Conservation (phyloP, 257 asterid genomes). For the Plectranthus barbatus region DNA sequence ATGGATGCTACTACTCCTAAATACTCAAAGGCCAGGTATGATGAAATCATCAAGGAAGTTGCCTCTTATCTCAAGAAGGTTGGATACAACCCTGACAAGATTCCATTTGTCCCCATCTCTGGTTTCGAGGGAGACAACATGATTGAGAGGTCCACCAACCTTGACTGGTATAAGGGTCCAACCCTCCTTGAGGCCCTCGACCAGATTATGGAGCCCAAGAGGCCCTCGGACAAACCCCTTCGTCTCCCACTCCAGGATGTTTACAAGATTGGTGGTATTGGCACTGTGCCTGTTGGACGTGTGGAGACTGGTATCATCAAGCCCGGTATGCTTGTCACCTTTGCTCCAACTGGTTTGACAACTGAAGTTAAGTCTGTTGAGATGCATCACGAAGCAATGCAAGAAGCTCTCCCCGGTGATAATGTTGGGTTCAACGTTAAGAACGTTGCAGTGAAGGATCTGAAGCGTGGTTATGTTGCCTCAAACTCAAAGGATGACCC, state of each 20-base stretch:
- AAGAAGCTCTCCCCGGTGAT: slow-evolving; percentile 64
- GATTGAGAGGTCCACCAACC: slow-evolving; percentile 66
- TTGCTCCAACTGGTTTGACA: slow-evolving; percentile 68
- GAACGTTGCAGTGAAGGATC: slow-evolving; percentile 80
- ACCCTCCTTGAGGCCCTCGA: slow-evolving; percentile 80
- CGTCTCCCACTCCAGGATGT: slow-evolving; percentile 60
- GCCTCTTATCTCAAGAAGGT: slow-evolving; percentile 78
- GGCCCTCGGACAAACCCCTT: slow-evolving; percentile 74
- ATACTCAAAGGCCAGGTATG: slow-evolving; percentile 70
- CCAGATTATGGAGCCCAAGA: slow-evolving; percentile 53
- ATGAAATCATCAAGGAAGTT: slow-evolving; percentile 76
- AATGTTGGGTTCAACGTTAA: slow-evolving; percentile 78
- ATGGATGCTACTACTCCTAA: slow-evolving; percentile 85
- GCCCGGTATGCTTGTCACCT: slow-evolving; percentile 54
- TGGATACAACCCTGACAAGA: slow-evolving; percentile 79
- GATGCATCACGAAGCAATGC: slow-evolving; percentile 77
- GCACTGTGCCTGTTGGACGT: slow-evolving; percentile 75
- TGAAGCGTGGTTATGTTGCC: slow-evolving; percentile 76
- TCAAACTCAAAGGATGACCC: too few relatives aligned
- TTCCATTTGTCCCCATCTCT: slow-evolving; percentile 69
- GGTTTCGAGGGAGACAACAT: slow-evolving; percentile 17
- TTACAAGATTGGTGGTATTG: slow-evolving; percentile 49
- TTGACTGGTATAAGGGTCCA: slow-evolving; percentile 86
- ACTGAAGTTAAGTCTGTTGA: slow-evolving; percentile 84
- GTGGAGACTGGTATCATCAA: slow-evolving; percentile 56